A percentile compares a stretch with the other conserved stretches of the same genome.
Evolutionary conservation across 1,284 basidiomycete genomes (phyloP).

Genomic region (Violaceomyces palustris): DNA sequence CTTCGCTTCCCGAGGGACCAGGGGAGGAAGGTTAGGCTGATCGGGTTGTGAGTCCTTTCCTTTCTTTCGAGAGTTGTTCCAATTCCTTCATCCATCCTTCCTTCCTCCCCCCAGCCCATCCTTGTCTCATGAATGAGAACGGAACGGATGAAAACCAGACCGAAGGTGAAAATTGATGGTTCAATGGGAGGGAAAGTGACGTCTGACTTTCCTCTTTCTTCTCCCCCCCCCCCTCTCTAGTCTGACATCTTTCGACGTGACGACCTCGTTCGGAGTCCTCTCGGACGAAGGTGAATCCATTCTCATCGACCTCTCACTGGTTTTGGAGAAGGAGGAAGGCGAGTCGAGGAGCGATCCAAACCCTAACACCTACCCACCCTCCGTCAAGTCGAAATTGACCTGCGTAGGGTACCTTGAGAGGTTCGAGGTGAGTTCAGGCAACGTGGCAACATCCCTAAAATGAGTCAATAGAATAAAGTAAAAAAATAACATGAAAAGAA

Average conservation of each 20-base stretch:
- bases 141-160: no score
- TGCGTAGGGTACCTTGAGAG: slow-evolving; percentile 10
- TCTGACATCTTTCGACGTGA: no score
- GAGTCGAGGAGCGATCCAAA: not conserved
- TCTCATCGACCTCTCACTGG: slow-evolving; percentile 12
- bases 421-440: not conserved
- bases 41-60: no score
- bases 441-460: no score
- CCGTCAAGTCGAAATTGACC: slow-evolving; percentile 11
- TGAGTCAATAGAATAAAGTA: no score
- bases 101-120: no score
- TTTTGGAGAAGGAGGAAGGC: not conserved
- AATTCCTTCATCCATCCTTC: no score
- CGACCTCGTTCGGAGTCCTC: no score
- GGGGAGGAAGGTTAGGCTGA: slow-evolving; percentile 9
- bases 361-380: slow-evolving; percentile 1
- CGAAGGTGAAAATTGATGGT: no score
- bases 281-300: slow-evolving; percentile 3
- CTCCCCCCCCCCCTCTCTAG: slow-evolving; percentile 1
- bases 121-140: no score
- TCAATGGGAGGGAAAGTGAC: no score
- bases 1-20: slow-evolving; percentile 6
- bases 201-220: slow-evolving; percentile 8
- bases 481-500: not conserved
- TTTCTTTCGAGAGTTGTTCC: no score